Evolutionary conservation across 495 filamentous ascomycete genomes (phyloP), one percentile per base, ranked within the genome.

Genomic region (Penicillium malachiteum): DNA sequence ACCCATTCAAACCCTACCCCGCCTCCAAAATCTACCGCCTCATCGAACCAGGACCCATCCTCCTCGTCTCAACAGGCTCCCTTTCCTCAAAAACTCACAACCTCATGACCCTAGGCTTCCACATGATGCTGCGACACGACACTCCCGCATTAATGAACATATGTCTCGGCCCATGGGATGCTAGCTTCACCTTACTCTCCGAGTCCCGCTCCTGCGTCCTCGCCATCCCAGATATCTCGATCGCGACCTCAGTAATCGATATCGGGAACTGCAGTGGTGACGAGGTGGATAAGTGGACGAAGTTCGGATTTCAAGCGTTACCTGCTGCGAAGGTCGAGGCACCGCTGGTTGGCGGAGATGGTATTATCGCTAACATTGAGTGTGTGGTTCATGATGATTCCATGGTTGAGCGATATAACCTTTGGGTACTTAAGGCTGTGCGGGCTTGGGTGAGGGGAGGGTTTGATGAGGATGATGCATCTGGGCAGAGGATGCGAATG

Each of bases 51-150:
- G 70, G 70, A 3, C 70, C 70, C 14, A 67, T 70, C 39, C 54
- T 73, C 6, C 52, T 71, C n/a, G 67, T 73, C 48, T 64, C 68
- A 12, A 73, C 68, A 13, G 66, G 70, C 6, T 70, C 67, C 50
- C 59, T 71, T 9, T 54, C 57, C 14, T 54, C 67, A n/a, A 40
- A 33, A 38, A 71, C 67, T 2, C 70, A 73, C 52, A 73, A 71
- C 40, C 50, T 71, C 46, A 71, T 70, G 69, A 73, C 70, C 7
- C 64, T 73, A 48, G 69, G 68, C 17, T 71, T 71, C 54, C 70
- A 73, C 57, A 73, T 70, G 67, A 65, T 73, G 48, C 65, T 73
- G 57, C 67, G 67, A 37, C 69, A 73, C 52, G 65, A 70, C 32
- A 59, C 63, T 26, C 70, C 70, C 1, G 60, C 67, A 32, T 59